Base-by-base conservation (phyloP, 257 asterid genomes). In the Schizonepeta tenuifolia region DNA sequence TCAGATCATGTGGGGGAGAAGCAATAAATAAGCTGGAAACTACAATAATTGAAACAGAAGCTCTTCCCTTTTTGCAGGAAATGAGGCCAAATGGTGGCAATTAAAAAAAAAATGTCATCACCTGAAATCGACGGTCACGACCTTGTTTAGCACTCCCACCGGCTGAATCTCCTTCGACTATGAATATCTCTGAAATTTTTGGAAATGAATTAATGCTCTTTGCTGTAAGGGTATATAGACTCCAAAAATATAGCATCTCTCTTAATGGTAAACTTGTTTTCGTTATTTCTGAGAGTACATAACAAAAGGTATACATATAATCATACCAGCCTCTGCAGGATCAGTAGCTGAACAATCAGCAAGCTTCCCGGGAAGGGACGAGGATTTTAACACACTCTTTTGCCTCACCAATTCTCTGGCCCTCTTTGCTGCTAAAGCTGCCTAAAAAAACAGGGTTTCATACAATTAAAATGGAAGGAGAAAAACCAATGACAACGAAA, bases 71-170 rank as follows among this genome's bases (percentile, higher is more conserved):
- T 13, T 35, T 33, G 46, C 47, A 18, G 63, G 47, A 26, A 50
- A 43, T 51, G 41, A 40, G 41, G 38, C 57, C 47, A 58, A 26
- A 50, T 33, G 14, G 67, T 60, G 46, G 63, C 54, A 38, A 35
- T 4, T 3, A 20, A 43, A n/a, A 10, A 54, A 55, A 31, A 3
- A 22, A 10, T 43, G 64, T 17, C 65, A 31, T 82, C 77, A 94
- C 99, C 99, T 95, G 99, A 90, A 90, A 95, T 41, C 95, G 90
- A 60, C 99, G 95, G 81, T 95, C 99, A 50, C 99, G 99, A 6
- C 98, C 99, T 83, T 95, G 99, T 77, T 95, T 95, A 77, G 99
- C 96, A 83, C 98, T 95, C 80, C 99, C 99, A 72, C 99, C 99
- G 58, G 99, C 99, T 74, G 99, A 95, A 87, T 95, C 99, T 49